Base-by-base conservation (phyloP, 164 flowering plant species). In the Magnolia sinica region DNA sequence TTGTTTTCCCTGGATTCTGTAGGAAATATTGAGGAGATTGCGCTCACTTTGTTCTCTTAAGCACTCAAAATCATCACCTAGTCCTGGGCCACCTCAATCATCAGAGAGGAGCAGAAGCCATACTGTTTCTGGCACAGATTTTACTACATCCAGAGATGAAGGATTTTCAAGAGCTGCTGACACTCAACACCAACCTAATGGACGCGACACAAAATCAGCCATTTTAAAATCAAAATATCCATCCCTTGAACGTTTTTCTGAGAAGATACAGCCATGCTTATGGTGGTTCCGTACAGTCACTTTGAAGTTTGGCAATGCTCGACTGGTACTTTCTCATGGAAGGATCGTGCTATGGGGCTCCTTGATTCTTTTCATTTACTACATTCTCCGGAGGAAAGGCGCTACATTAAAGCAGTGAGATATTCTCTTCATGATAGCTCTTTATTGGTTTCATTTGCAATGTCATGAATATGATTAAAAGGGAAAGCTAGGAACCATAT, bases 241-340 rank as follows among this genome's bases (percentile, higher is more conserved):
- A 58, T 16, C 68, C n/a, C 19, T 18, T 22, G 68, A 67, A 18
- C 16, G 11, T 14, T 37, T 86, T 16, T 73, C 79, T 73, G 37
- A 79, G 77, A 76, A 50, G 72, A 24, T 76, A 14, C 68, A 81
- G 5, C 79, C 87, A 24, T 84, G 76, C 76, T 81, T 87, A 64
- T 87, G 88, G 90, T 87, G 84, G 85, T 91, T 81, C 78, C 90
- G 86, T 58, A 52, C 83, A 16, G 77, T 89, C 76, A 88, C 76
- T 73, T 72, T 88, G 77, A 88, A 82, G 78, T 77, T 91, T 74
- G 87, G 90, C 55, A 79, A 64, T 68, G 64, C 77, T 75, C 82
- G 71, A 52, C 50, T 84, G 68, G 81, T 78, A 45, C 71, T 87
- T 73, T 79, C 90, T 22, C 83, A 79, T 75, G 83, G 87, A 76